A percentile compares a stretch with the other conserved stretches of the same genome.
These are phyloP conservation scores for Naganishia sp. DNA, from an alignment of 1,284 basidiomycete species.

Conservation along the genomic window DNA sequence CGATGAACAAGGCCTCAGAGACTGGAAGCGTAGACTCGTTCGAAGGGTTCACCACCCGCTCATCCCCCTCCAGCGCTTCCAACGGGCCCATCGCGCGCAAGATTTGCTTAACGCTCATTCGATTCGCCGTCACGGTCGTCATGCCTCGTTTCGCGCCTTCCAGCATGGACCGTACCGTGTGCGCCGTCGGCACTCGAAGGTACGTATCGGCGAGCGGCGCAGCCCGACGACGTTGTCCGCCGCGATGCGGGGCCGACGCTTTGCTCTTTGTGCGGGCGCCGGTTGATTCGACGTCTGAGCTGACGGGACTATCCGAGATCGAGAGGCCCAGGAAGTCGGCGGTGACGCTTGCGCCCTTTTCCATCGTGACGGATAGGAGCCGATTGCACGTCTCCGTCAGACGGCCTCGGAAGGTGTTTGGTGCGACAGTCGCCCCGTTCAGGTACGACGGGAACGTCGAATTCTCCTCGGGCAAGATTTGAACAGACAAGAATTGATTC, in stretches of 20 bases:
- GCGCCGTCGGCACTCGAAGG: conserved; percentile 28
- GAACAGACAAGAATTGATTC: conserved; percentile 37
- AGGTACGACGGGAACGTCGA: conserved; percentile 35
- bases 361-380: conserved; percentile 14
- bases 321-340: conserved; percentile 21
- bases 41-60: conserved; percentile 5
- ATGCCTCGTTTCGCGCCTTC: conserved; percentile 68
- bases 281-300: conserved; percentile 10
- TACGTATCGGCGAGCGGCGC: conserved; percentile 5
- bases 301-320: conserved; percentile 13
- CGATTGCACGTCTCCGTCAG: conserved; percentile 8
- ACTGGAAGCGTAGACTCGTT: conserved; percentile 41
- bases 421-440: conserved; percentile 17
- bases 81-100: conserved; percentile 60
- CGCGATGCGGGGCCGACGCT: neutral
- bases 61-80: conserved; percentile 43
- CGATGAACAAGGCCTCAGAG: conserved; percentile 22
- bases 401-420: conserved; percentile 9
- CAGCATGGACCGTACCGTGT: conserved; percentile 61
- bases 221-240: conserved; percentile 8
- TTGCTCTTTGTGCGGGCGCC: neutral
- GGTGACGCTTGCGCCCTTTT: conserved; percentile 23
- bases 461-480: conserved; percentile 21
- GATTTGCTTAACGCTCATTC: conserved; percentile 71
- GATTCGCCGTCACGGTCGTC: conserved; percentile 79